Base-by-base conservation (phyloP, 306 rosid species). In the Quillaja saponaria region DNA sequence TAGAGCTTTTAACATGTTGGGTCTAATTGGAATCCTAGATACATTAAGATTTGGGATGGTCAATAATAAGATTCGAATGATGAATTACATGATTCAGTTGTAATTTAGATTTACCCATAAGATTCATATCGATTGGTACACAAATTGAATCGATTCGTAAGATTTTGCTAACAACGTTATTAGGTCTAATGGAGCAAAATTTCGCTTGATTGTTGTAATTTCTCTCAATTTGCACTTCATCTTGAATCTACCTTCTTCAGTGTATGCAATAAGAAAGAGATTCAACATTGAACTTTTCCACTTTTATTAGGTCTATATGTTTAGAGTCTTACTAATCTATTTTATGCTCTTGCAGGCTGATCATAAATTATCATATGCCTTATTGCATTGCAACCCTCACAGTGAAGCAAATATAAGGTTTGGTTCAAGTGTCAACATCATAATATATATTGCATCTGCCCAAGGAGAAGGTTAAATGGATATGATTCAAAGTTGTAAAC, bases 341-440 rank as follows among this genome's bases (percentile, higher is more conserved):
- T 72, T 18, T 68, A 21, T 73, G 51, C 66, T 72, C 49, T 82
- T 73, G 72, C 96, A 92, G 99, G 99, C 99, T 52, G 95, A 92
- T 80, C 73, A 81, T 18, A 92, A 92, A 74, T 78, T 92, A 62
- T 89, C 96, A 0, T 92, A 92, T 69, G 99, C 99, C 75, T 79
- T 92, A 67, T 68, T 62, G 80, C 86, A 86, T 72, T 92, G 99
- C 89, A 83, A 85, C 75, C 94, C 94, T 67, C 72, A 13, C 14
- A 76, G 72, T 53, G 87, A 85, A 83, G 91, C 89, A 75, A 92
- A 92, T 83, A 92, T 89, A 83, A 92, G 99, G 99, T 92, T 71
- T 67, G 89, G 71, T 66, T 76, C 83, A 58, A 78, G 78, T 78
- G 81, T 82, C 61, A 62, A 75, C 54, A n/a, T n/a, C n/a, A n/a